phyloP scores from a whole-genome alignment of 148 eudicot species.

The Cornus controversa region DNA sequence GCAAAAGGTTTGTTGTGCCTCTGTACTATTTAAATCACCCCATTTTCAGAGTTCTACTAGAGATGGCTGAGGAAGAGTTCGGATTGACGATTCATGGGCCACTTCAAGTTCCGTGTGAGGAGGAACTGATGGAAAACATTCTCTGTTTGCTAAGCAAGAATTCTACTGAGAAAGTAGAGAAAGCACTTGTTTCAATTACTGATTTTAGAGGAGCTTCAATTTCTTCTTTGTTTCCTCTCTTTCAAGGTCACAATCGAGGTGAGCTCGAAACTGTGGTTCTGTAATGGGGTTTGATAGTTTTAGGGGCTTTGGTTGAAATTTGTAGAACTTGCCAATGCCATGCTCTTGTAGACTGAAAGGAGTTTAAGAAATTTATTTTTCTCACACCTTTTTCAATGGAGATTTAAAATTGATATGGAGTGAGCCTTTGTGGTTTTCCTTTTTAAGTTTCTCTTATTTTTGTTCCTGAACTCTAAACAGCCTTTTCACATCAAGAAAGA shows the following conservation, averaged over 20 bases:
- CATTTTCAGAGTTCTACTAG: constrained; percentile 25
- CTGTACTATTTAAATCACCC: constrained; percentile 17
- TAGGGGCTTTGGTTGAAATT: background rate
- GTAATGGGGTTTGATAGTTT: background rate
- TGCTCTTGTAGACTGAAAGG: background rate
- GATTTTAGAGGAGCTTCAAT: background rate
- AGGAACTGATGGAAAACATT: constrained; percentile 20
- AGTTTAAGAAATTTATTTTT: no score
- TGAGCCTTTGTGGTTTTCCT: no score
- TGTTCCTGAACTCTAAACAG: no score
- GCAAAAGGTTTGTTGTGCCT: background rate
- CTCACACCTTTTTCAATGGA: background rate
- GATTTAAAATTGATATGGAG: background rate
- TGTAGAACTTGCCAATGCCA: background rate
- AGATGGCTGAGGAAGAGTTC: constrained; percentile 30
- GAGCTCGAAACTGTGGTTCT: background rate
- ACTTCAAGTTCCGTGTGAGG: constrained; percentile 22
- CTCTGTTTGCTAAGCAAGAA: constrained; percentile 7
- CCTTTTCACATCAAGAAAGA: no score
- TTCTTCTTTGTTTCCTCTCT: background rate
- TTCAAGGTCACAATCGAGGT: background rate
- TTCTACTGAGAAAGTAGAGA: no score
- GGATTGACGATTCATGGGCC: constrained; percentile 19
- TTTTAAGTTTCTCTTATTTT: no score
- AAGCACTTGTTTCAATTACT: background rate